These are phyloP conservation scores for Parastagonospora nodorum DNA, from an alignment of 2,329 filamentous ascomycete genomes.

Conservation along the genomic window DNA sequence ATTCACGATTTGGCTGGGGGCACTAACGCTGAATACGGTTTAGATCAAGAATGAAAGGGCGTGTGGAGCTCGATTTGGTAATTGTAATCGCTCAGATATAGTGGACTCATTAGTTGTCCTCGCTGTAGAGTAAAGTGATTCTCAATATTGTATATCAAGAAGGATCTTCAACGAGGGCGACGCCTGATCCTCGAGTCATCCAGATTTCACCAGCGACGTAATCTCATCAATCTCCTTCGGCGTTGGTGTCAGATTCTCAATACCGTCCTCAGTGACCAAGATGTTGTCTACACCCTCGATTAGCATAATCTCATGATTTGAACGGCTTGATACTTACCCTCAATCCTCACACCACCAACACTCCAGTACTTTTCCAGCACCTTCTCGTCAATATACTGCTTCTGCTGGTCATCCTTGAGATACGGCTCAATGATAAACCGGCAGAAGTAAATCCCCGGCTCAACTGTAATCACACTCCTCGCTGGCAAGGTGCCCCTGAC, in stretches of 20 bases:
- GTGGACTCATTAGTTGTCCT: too few relatives aligned
- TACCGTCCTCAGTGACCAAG: slow-evolving; percentile 75
- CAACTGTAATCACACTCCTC: slow-evolving; percentile 87
- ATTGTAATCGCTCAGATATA: too few relatives aligned
- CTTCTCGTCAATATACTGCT: slow-evolving; percentile 67
- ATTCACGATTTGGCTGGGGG: too few relatives aligned
- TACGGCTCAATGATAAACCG: slow-evolving; percentile 73
- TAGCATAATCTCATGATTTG: slow-evolving; percentile 1
- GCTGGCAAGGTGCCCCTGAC: slow-evolving; percentile 76
- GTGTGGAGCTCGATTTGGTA: too few relatives aligned
- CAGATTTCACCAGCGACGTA: slow-evolving; percentile 60
- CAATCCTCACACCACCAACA: slow-evolving; percentile 89
- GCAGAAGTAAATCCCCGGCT: slow-evolving; percentile 86
- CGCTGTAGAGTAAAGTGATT: too few relatives aligned
- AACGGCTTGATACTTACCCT: slow-evolving; percentile 51
- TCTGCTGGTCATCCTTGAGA: slow-evolving; percentile 65
- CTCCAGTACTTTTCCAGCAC: slow-evolving; percentile 72
- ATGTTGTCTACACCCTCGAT: slow-evolving; percentile 67
- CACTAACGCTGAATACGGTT: too few relatives aligned
- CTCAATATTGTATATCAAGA: too few relatives aligned
- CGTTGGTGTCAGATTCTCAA: slow-evolving; percentile 81
- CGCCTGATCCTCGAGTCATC: slow-evolving; percentile 5
- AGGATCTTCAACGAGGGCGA: too few relatives aligned
- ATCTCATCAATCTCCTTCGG: slow-evolving; percentile 75
- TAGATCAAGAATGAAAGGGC: too few relatives aligned